phyloP scores from a whole-genome alignment of 768 basidiomycete species.

The Suillus americanus region DNA sequence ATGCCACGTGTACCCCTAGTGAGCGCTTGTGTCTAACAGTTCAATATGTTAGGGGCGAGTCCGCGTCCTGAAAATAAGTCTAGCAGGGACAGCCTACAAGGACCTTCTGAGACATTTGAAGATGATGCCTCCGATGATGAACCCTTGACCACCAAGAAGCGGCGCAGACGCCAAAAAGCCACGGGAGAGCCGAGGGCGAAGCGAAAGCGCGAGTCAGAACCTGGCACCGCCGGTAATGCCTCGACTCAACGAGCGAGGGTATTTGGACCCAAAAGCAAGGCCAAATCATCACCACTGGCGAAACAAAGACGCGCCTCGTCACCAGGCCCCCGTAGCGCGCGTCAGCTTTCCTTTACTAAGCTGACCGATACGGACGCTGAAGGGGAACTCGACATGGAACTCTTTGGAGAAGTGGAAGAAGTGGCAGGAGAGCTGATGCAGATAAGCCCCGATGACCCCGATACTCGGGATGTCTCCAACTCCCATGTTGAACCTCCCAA shows the following conservation, averaged over 20 bases:
- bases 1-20: constrained; percentile 12
- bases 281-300: constrained; percentile 1
- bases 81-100: constrained; percentile 11
- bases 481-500: neutral
- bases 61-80: constrained; percentile 17
- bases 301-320: constrained; percentile 31
- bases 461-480: constrained; percentile 9
- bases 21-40: neutral
- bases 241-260: neutral
- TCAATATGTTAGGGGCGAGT: constrained; percentile 16
- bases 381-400: constrained; percentile 34
- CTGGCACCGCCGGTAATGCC: neutral
- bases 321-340: constrained; percentile 22
- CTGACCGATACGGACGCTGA: constrained; percentile 32
- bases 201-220: constrained; percentile 3
- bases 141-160: constrained; percentile 21
- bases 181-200: constrained; percentile 10
- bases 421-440: constrained; percentile 35
- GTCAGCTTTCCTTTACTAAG: constrained; percentile 23
- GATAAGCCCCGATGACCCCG: constrained; percentile 20
- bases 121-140: constrained; percentile 17
- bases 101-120: constrained; percentile 6
- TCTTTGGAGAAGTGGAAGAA: constrained; percentile 33
- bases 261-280: constrained; percentile 10
- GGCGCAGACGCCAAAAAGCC: constrained; percentile 18